Conservation (phyloP, 345 rosid species). For the Acer campestre region DNA sequence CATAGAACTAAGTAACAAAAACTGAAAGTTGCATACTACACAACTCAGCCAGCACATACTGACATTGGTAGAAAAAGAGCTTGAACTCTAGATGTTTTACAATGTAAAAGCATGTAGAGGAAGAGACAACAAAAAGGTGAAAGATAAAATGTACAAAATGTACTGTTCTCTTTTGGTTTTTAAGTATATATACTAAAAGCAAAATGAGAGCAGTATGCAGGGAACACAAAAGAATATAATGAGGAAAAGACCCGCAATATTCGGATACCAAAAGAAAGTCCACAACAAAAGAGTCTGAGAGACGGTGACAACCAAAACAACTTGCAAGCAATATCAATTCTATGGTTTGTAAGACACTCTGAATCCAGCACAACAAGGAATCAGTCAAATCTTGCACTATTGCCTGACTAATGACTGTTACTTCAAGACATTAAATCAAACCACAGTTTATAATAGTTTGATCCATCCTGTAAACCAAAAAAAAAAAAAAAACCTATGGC, state of each 20-base stretch:
- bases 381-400: conserved; percentile 15
- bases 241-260: background rate
- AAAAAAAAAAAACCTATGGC: conserved; percentile 21
- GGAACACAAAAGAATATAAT: background rate
- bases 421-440: conserved; percentile 23
- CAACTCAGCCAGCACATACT: background rate
- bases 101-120: background rate
- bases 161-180: background rate
- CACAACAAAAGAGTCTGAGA: background rate
- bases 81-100: background rate
- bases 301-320: background rate
- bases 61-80: background rate
- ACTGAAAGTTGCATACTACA: background rate
- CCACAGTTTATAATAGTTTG: conserved; percentile 4
- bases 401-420: conserved; percentile 27
- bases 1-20: background rate
- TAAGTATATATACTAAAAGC: background rate
- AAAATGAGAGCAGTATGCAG: background rate
- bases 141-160: background rate
- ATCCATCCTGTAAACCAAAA: conserved; percentile 36
- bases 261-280: background rate
- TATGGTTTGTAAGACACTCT: background rate
- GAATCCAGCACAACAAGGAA: conserved; percentile 16
- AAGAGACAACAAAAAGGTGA: background rate
- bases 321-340: conserved; percentile 10